These are phyloP conservation scores for Acanthamoeba castellanii DNA, from an alignment of 208 protist species.

Conservation along the genomic window DNA sequence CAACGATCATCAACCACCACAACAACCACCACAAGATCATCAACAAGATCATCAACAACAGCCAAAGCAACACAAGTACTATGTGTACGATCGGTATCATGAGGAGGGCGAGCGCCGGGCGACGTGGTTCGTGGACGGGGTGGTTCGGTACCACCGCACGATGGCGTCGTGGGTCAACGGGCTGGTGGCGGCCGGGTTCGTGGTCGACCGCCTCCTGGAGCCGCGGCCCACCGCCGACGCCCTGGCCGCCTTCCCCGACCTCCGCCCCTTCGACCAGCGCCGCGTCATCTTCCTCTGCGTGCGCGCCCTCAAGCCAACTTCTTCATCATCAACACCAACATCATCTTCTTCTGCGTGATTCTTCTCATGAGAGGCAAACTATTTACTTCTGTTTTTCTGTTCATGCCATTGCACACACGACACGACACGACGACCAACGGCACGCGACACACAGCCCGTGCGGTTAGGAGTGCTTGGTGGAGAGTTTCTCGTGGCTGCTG, in stretches of 20 bases:
- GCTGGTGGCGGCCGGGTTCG: not conserved
- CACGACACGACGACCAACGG: not conserved
- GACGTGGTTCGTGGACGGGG: not conserved
- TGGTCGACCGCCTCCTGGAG: conserved; percentile 18
- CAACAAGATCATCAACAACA: not conserved
- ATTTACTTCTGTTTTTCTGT: no score
- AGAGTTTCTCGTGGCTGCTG: not conserved
- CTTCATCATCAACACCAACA: not conserved
- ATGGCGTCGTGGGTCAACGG: conserved; percentile 36
- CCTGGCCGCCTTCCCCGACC: not conserved
- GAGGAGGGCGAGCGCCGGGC: conserved; percentile 5
- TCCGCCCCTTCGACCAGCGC: not conserved
- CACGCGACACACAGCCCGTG: not conserved
- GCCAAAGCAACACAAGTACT: not conserved
- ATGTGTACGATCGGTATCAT: conserved; percentile 2
- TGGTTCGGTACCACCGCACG: not conserved
- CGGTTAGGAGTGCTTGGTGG: not conserved
- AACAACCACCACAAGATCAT: not conserved
- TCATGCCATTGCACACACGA: no score
- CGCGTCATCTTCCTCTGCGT: conserved; percentile 29
- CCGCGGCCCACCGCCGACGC: not conserved
- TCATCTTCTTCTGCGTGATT: no score
- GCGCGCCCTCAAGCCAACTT: not conserved
- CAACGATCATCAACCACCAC: not conserved
- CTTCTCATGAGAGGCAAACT: no score